phyloP scores from a whole-genome alignment of 345 rosid species.

The Erysimum cheiranthoides region DNA sequence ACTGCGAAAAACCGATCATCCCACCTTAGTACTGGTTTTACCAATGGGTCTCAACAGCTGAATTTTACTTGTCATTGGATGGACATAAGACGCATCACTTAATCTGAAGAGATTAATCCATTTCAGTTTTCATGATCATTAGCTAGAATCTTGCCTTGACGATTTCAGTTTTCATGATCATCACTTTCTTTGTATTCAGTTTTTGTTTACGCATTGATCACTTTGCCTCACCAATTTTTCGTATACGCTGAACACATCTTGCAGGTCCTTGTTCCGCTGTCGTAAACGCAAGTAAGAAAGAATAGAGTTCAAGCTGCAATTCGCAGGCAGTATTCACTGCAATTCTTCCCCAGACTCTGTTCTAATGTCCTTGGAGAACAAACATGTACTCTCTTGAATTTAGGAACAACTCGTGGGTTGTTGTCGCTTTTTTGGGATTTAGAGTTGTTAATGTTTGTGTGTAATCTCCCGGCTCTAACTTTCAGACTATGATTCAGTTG shows the following conservation, averaged over 20 bases:
- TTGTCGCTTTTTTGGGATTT: not conserved
- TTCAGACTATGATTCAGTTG: slow-evolving; percentile 23
- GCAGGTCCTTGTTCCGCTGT: slow-evolving; percentile 22
- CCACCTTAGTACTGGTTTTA: no score
- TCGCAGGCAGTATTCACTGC: slow-evolving; percentile 15
- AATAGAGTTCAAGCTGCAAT: slow-evolving; percentile 27
- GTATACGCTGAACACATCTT: not conserved
- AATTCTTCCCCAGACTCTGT: slow-evolving; percentile 22
- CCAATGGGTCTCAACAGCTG: no score
- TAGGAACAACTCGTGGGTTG: slow-evolving; percentile 19
- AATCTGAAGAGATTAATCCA: no score
- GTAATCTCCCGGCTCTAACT: slow-evolving; percentile 13
- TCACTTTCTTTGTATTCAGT: no score
- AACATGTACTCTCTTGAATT: slow-evolving; percentile 25
- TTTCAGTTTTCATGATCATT: no score
- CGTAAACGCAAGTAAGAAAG: slow-evolving; percentile 17
- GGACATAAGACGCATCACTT: no score
- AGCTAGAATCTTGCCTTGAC: no score
- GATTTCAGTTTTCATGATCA: no score
- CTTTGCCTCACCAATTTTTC: no score
- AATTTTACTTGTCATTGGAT: no score
- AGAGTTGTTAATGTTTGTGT: slow-evolving; percentile 21
- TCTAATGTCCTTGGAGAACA: slow-evolving; percentile 24
- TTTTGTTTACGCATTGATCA: no score
- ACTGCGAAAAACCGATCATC: no score